A percentile compares a stretch with the other conserved stretches of the same genome.
Conservation (phyloP, 2,329 filamentous ascomycete genomes). For the Emericellopsis atlantica region DNA sequence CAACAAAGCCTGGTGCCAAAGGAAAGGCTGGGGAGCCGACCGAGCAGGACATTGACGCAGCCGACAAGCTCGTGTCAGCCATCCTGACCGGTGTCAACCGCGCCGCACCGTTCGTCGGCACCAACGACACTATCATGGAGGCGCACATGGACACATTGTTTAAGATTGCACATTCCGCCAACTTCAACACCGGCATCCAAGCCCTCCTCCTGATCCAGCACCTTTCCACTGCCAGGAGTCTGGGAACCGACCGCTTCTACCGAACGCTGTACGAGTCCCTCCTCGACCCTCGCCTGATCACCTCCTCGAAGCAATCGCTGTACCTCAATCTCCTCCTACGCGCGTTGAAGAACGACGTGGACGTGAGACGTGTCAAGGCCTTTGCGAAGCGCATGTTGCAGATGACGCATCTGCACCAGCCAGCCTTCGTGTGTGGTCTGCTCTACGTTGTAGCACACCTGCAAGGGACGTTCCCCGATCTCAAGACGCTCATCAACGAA, state of each 20-base stretch:
- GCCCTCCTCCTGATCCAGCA: conserved; percentile 92
- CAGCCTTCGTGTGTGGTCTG: conserved; percentile 86
- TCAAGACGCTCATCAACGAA: conserved; percentile 67
- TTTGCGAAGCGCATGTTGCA: conserved; percentile 92
- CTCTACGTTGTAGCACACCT: conserved; percentile 80
- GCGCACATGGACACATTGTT: conserved; percentile 89
- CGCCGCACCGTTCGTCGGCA: conserved; percentile 81
- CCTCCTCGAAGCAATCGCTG: conserved; percentile 87
- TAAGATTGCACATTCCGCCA: conserved; percentile 90
- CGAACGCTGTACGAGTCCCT: conserved; percentile 90
- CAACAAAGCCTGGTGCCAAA: conserved; percentile 11
- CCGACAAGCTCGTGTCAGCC: conserved; percentile 85
- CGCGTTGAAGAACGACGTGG: conserved; percentile 80
- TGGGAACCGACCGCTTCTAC: conserved; percentile 85
- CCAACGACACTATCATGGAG: conserved; percentile 62
- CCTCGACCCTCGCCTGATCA: conserved; percentile 75
- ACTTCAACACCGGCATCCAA: conserved; percentile 97
- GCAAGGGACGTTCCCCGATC: conserved; percentile 64
- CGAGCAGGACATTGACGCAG: conserved; percentile 51
- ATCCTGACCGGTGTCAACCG: conserved; percentile 91
- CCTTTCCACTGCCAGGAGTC: conserved; percentile 66
- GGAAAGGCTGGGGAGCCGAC: conserved; percentile 9
- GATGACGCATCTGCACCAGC: conserved; percentile 75
- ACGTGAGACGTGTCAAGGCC: conserved; percentile 82
- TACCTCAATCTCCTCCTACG: conserved; percentile 89